These are phyloP conservation scores for Microsporum canis DNA, from an alignment of 2,329 filamentous ascomycete genomes.

Conservation along the genomic window DNA sequence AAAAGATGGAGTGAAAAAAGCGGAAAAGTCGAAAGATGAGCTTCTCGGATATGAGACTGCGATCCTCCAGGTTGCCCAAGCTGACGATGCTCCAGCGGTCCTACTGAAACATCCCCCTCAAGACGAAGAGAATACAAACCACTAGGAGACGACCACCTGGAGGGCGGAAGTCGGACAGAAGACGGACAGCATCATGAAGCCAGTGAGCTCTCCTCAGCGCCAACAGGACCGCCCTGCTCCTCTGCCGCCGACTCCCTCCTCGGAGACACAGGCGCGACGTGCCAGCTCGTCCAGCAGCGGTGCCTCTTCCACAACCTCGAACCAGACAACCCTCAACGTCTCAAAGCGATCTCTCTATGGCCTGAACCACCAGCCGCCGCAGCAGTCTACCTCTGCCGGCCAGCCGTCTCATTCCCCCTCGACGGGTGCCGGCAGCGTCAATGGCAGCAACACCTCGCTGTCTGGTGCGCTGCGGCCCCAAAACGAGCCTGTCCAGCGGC, in stretches of 20 bases:
- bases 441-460: constrained; percentile 27
- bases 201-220: constrained; percentile 7
- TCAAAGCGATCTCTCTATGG: constrained; percentile 30
- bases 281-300: constrained; percentile 37
- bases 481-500: constrained; percentile 25
- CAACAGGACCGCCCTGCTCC: constrained; percentile 16
- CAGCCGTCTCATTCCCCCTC: constrained; percentile 20
- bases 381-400: neutral
- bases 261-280: constrained; percentile 24
- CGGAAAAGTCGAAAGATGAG: neutral
- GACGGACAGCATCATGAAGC: constrained; percentile 2
- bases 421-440: constrained; percentile 18
- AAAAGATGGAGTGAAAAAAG: neutral
- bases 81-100: neutral
- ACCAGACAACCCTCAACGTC: constrained; percentile 34
- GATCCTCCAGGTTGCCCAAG: neutral
- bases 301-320: constrained; percentile 35
- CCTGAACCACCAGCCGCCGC: constrained; percentile 20
- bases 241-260: constrained; percentile 14
- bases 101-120: neutral
- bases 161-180: neutral
- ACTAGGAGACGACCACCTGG: neutral
- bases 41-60: neutral
- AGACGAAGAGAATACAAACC: neutral
- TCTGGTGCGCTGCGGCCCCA: constrained; percentile 30